A percentile compares a stretch with the other conserved stretches of the same genome.
Conservation (phyloP, 192 early-diverging fungal species). For the Phycomyces nitens region DNA sequence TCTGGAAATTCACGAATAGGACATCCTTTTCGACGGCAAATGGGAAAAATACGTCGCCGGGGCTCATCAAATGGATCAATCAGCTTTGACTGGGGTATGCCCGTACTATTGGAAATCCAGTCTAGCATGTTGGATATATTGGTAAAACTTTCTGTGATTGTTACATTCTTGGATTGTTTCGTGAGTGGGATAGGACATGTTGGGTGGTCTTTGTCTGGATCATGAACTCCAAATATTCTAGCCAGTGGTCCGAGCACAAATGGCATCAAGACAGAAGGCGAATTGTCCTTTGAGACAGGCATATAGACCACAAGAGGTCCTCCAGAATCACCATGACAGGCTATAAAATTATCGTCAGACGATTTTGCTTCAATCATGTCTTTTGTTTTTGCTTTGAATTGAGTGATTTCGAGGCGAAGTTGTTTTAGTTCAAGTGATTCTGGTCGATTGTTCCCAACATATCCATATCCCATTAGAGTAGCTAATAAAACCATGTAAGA, state of each 20-base stretch:
- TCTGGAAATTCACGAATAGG: background rate
- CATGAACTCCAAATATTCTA: constrained; percentile 22
- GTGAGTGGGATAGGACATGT: constrained; percentile 15
- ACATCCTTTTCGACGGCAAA: background rate
- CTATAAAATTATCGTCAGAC: constrained; percentile 5
- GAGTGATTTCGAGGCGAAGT: constrained; percentile 17
- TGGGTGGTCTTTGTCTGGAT: constrained; percentile 2
- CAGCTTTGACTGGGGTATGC: background rate
- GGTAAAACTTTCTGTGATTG: constrained; percentile 6
- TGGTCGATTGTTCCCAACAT: background rate
- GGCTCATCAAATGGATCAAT: constrained; percentile 10
- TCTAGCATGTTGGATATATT: constrained; percentile 8
- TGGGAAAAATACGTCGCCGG: background rate
- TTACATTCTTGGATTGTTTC: background rate
- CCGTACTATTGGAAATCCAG: constrained; percentile 7
- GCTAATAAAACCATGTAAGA: constrained; percentile 7
- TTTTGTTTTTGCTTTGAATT: background rate
- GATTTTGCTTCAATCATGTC: constrained; percentile 16
- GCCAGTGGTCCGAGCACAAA: constrained; percentile 18
- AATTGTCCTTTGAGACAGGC: background rate
- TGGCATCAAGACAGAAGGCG: background rate
- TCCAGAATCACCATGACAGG: constrained; percentile 34
- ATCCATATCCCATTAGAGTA: constrained; percentile 25
- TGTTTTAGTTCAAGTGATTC: constrained; percentile 19
- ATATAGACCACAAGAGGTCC: constrained; percentile 18